Percentiles rank a stretch among this genome's conserved stretches.
Conservation (phyloP, 129 eudicot species). For the Ambrosia artemisiifolia region DNA sequence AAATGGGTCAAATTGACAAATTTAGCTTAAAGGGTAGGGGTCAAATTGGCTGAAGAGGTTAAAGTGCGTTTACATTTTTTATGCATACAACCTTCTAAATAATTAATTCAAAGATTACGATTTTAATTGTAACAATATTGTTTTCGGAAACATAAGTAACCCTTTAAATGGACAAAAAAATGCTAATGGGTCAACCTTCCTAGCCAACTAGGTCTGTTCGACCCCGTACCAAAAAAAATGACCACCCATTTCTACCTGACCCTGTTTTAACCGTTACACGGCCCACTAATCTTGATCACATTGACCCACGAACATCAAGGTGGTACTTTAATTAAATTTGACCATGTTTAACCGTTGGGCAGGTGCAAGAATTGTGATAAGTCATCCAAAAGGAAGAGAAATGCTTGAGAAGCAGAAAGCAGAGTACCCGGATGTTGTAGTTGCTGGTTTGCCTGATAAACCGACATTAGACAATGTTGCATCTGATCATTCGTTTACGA, state of each 20-base stretch:
- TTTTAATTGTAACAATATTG: too few species aligned
- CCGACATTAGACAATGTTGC: conserved; percentile 42
- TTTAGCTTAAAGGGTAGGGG: too few species aligned
- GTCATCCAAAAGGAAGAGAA: conserved; percentile 81
- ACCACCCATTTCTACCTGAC: not conserved
- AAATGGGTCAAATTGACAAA: too few species aligned
- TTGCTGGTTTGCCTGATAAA: conserved; percentile 64
- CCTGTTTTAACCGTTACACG: not conserved
- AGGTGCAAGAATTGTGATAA: conserved; percentile 89
- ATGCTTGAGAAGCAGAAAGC: conserved; percentile 51
- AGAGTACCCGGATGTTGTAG: conserved; percentile 59
- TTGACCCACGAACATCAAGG: not conserved
- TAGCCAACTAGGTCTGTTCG: too few species aligned
- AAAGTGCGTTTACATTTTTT: too few species aligned
- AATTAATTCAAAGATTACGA: too few species aligned
- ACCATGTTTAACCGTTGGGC: not conserved
- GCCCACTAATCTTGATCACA: not conserved
- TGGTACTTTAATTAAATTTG: conserved; percentile 14
- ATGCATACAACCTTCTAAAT: too few species aligned
- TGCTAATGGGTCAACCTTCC: too few species aligned
- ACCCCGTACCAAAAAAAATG: not conserved
- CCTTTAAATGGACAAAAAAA: too few species aligned
- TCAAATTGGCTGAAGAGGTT: too few species aligned
- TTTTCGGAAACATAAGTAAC: too few species aligned
- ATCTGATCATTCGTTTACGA: conserved; percentile 39